Percentiles rank a stretch among this genome's conserved stretches.
Conservation (phyloP, 306 rosid species). For the Dicorynia guianensis region DNA sequence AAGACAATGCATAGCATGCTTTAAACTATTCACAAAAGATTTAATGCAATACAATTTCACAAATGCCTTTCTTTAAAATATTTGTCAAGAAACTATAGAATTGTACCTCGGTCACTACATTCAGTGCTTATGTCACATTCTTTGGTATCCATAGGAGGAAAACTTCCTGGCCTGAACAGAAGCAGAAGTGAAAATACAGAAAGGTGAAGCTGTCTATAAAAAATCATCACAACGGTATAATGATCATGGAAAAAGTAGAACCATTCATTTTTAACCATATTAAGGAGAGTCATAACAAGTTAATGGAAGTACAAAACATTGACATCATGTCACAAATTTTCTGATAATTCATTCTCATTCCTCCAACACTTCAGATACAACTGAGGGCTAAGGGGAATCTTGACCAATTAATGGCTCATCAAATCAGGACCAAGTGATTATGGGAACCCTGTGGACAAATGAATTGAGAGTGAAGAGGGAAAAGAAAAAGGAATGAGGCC, state of each 20-base stretch:
- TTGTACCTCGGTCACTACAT: slow-evolving; percentile 32
- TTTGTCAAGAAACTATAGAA: background rate
- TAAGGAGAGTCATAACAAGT: no score
- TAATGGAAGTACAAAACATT: no score
- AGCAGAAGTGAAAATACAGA: slow-evolving; percentile 33
- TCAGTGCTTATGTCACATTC: slow-evolving; percentile 4
- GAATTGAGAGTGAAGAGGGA: no score
- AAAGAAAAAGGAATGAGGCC: no score
- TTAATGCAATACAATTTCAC: background rate
- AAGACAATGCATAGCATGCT: background rate
- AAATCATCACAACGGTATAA: background rate
- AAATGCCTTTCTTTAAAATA: background rate
- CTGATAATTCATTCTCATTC: background rate
- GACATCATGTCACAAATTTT: no score
- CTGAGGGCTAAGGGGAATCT: background rate
- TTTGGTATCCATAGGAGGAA: background rate
- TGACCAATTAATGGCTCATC: no score
- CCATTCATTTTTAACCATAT: background rate
- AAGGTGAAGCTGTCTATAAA: slow-evolving; percentile 24
- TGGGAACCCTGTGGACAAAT: no score
- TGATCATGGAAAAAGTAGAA: no score
- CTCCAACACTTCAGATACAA: background rate
- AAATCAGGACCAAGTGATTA: no score
- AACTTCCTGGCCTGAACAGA: slow-evolving; percentile 32
- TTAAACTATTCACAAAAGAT: background rate